Conservation (phyloP, 345 rosid species). For the Lenwebbia sp. region DNA sequence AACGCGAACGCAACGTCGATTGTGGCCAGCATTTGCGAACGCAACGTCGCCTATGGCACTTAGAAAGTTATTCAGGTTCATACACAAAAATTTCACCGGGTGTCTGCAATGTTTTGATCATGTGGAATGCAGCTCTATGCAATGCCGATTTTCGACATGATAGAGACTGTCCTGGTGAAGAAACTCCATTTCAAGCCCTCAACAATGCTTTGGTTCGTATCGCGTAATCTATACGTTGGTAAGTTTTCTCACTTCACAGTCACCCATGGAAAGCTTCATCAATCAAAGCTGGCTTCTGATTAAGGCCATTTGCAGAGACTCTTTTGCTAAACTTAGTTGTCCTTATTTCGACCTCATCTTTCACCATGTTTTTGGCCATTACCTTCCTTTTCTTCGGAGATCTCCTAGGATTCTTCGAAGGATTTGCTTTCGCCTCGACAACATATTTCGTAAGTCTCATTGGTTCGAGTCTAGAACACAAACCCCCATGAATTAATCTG, state of each 20-base stretch:
- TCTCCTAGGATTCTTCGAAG: conserved; percentile 76
- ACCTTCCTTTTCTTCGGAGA: conserved; percentile 77
- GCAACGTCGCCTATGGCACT: conserved; percentile 78
- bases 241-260: not conserved
- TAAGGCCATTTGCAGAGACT: not conserved
- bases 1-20: too few relatives aligned
- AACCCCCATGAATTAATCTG: not conserved
- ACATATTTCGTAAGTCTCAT: conserved; percentile 54
- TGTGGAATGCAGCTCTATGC: conserved; percentile 30
- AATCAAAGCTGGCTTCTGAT: not conserved
- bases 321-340: not conserved
- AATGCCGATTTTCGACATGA: conserved; percentile 65
- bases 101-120: not conserved
- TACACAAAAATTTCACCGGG: not conserved
- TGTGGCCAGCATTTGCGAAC: conserved; percentile 76
- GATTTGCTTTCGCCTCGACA: conserved; percentile 83
- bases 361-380: conserved; percentile 59
- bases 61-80: not conserved
- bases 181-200: conserved; percentile 32
- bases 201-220: conserved; percentile 26
- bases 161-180: conserved; percentile 48
- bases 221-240: conserved; percentile 44
- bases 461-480: not conserved
- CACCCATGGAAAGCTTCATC: not conserved
- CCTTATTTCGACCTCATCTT: conserved; percentile 19